A percentile compares a stretch with the other conserved stretches of the same genome.
Evolutionary conservation across 306 rosid genomes (phyloP).

Genomic region (Fagus sylvatica): DNA sequence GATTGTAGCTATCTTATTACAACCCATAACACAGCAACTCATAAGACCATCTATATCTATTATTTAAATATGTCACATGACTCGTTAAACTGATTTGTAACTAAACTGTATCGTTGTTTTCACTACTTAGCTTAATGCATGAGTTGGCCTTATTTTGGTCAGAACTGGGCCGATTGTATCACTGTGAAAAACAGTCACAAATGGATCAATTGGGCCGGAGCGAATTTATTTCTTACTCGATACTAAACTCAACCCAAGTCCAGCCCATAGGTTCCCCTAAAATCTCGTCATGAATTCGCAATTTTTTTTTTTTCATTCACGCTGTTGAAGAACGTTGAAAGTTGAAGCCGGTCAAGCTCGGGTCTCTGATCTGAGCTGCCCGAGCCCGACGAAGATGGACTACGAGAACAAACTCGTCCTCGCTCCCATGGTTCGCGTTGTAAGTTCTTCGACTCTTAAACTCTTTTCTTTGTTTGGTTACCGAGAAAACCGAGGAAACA

Average conservation of each 20-base stretch:
- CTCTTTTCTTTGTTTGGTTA: conserved; percentile 3
- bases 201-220: neutral
- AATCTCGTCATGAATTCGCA: neutral
- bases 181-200: neutral
- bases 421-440: conserved; percentile 98
- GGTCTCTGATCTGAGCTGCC: neutral
- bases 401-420: conserved; percentile 75
- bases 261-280: neutral
- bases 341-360: conserved; percentile 21
- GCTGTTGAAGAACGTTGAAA: neutral
- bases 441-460: conserved; percentile 37
- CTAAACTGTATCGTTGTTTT: too few relatives aligned
- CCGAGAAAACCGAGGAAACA: neutral
- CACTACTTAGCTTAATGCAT: too few relatives aligned
- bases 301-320: neutral
- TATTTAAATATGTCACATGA: too few relatives aligned
- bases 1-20: too few relatives aligned
- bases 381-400: conserved; percentile 50
- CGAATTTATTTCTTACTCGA: neutral
- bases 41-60: too few relatives aligned
- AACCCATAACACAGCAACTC: too few relatives aligned
- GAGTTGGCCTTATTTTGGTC: too few relatives aligned
- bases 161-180: too few relatives aligned
- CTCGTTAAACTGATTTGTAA: too few relatives aligned
- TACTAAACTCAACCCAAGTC: neutral